phyloP scores from a whole-genome alignment of 805 yeast genomes.

The Sugiyamaella americana region DNA sequence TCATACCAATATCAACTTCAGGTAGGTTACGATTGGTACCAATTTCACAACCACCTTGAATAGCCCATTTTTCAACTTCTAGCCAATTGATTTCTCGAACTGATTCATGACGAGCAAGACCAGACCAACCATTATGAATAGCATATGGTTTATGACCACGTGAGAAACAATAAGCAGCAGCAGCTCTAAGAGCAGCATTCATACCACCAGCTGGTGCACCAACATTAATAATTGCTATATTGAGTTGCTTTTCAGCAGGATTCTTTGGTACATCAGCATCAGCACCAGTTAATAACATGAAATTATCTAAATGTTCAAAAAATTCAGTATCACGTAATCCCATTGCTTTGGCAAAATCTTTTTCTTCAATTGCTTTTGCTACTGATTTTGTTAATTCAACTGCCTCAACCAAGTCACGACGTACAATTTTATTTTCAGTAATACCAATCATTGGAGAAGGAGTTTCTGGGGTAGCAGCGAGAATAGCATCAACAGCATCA shows the following conservation, averaged over 20 bases:
- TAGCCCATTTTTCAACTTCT: constrained; percentile 83
- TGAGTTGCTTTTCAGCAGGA: constrained; percentile 57
- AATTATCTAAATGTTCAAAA: constrained; percentile 70
- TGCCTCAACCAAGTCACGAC: constrained; percentile 84
- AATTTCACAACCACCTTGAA: constrained; percentile 89
- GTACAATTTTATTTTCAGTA: constrained; percentile 76
- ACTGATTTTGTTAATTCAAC: constrained; percentile 83
- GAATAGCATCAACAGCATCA: constrained; percentile 90
- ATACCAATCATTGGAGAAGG: constrained; percentile 95
- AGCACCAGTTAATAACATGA: constrained; percentile 59
- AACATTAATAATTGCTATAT: constrained; percentile 79
- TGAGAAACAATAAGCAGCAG: constrained; percentile 80
- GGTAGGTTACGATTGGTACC: constrained; percentile 94
- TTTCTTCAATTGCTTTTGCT: constrained; percentile 73
- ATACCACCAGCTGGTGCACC: constrained; percentile 98
- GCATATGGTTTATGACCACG: constrained; percentile 89
- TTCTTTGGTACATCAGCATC: constrained; percentile 57
- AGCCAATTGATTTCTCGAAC: constrained; percentile 72
- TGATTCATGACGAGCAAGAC: constrained; percentile 84
- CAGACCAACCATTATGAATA: constrained; percentile 88
- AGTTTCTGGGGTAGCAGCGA: constrained; percentile 79
- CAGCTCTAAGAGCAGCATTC: constrained; percentile 89
- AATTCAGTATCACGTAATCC: constrained; percentile 81
- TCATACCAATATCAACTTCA: constrained; percentile 74
- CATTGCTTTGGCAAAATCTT: constrained; percentile 85